Evolutionary conservation across 2,329 filamentous ascomycete species (phyloP).

Genomic region (Dothistroma septosporum): DNA sequence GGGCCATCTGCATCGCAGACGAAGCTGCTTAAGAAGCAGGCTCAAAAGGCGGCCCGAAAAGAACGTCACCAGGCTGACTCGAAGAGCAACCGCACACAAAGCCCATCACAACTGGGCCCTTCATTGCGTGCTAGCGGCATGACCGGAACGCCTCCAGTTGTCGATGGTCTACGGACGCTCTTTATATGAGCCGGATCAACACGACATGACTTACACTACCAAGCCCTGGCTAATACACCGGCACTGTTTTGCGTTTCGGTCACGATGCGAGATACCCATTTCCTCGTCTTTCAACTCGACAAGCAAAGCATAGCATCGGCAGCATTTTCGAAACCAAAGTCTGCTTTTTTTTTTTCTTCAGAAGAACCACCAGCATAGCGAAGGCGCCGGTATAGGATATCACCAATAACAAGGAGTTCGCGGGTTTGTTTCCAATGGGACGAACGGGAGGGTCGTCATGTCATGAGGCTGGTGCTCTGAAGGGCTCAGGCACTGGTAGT

Average conservation of each 20-base stretch:
- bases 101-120: conserved; percentile 26
- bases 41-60: conserved; percentile 41
- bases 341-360: neutral
- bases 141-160: conserved; percentile 35
- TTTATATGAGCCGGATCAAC: conserved; percentile 32
- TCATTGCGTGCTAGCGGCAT: conserved; percentile 32
- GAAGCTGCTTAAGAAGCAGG: conserved; percentile 40
- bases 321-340: neutral
- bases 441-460: neutral
- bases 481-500: conserved; percentile 24
- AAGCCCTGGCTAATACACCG: neutral
- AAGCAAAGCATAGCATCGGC: conserved; percentile 19
- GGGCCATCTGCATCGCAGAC: conserved; percentile 32
- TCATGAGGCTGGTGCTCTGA: conserved; percentile 24
- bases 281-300: conserved; percentile 4
- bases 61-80: conserved; percentile 33
- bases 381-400: conserved; percentile 12
- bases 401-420: neutral
- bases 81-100: conserved; percentile 16
- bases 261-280: conserved; percentile 17
- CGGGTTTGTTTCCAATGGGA: conserved; percentile 3
- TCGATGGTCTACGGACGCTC: conserved; percentile 36
- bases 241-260: conserved; percentile 1
- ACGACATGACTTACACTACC: conserved; percentile 6
- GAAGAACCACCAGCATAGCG: conserved; percentile 17